Evolutionary conservation across 129 eudicot species (phyloP), one percentile per base, ranked within the genome.

Genomic region (Lonicera japonica): DNA sequence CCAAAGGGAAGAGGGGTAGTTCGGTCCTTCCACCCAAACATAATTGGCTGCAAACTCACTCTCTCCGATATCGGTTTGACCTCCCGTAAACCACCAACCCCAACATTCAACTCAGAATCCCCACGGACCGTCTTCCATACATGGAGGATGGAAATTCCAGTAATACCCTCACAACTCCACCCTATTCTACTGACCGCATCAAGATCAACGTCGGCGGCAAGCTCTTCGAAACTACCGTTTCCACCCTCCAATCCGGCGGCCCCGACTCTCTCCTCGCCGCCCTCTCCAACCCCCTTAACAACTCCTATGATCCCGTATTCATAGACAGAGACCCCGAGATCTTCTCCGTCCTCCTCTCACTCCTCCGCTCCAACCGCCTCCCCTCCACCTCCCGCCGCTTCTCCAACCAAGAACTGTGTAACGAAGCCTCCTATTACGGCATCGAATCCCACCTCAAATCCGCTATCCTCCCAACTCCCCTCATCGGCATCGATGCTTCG

Each of bases 131-230:
- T 24, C 19, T 25, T 51, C 45, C 66, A 36, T 11, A 54, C 18
- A 83, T 83, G 90, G 90, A 76, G 16, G 63, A 16, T 20, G 45
- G 17, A 9, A 54, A 61, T 75, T 17, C 73, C 79, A 51, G 36
- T 41, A 29, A 24, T 55, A 59, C 76, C 77, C 72, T 55, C 13
- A 1, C 4, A 1, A 29, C 36, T 1, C 67, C 25, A 9, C 13
- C 40, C 70, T n/a, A n/a, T n/a, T n/a, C n/a, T n/a, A 61, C 58
- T 66, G 86, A 90, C 36, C 94, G 94, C 17, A 80, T 87, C 75
- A 84, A 91, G 77, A 75, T 91, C 40, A 91, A 87, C 94, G 94
- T 91, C 73, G 97, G 97, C 79, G 97, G 97, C 71, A 85, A 78
- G 50, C 85, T 83, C 64, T 91, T 91, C 79, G 97, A 87, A 47